These are phyloP conservation scores for Lactarius vividus DNA, from an alignment of 768 basidiomycete genomes.

Conservation along the genomic window DNA sequence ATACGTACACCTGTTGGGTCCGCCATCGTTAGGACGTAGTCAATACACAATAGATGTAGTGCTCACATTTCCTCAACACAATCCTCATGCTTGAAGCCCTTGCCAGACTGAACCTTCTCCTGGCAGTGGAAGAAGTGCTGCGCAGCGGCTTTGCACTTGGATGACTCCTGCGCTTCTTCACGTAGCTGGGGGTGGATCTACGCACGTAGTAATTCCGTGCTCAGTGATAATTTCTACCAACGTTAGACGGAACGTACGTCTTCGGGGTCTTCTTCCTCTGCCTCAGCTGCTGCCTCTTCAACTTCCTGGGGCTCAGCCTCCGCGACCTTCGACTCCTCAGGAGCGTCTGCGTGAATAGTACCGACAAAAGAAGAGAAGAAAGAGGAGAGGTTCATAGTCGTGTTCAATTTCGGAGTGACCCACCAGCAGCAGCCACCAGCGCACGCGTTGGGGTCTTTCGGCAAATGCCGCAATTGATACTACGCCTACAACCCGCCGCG, in stretches of 20 bases:
- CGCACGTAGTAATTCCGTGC: neutral
- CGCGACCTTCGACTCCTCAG: constrained; percentile 33
- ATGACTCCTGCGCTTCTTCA: constrained; percentile 68
- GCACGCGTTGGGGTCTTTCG: neutral
- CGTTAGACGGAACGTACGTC: constrained; percentile 56
- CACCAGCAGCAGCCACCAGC: neutral
- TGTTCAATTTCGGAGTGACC: neutral
- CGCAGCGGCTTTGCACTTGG: constrained; percentile 63
- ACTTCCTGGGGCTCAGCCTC: constrained; percentile 40
- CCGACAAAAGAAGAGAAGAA: constrained; percentile 45
- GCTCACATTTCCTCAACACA: constrained; percentile 89
- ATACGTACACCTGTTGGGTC: constrained; percentile 30
- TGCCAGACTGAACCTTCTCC: constrained; percentile 77
- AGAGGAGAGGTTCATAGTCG: constrained; percentile 42
- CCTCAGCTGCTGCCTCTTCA: constrained; percentile 41
- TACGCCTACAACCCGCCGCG: neutral
- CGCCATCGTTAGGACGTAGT: neutral
- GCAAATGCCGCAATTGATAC: neutral
- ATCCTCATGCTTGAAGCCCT: constrained; percentile 89
- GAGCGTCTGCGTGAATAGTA: constrained; percentile 43
- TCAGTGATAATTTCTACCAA: neutral
- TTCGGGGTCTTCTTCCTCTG: constrained; percentile 64
- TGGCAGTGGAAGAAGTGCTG: constrained; percentile 91
- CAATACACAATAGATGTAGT: neutral
- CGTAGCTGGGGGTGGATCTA: constrained; percentile 69